Evolutionary conservation across 345 rosid species (phyloP), one percentile per base, ranked within the genome.

Genomic region (Luvunga scandens): DNA sequence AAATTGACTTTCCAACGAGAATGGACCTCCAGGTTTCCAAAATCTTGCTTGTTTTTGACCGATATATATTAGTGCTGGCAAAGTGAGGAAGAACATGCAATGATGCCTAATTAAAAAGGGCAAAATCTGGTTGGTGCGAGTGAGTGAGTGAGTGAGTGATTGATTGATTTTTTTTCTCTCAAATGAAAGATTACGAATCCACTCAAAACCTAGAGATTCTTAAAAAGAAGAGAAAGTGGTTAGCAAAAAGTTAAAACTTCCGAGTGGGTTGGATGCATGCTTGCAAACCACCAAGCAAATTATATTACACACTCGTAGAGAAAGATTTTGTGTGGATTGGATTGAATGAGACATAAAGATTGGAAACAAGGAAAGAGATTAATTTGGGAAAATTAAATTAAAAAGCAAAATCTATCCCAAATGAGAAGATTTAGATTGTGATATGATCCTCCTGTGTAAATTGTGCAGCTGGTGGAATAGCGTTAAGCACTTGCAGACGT

Each of bases 201-300:
- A 45, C 28, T 70, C 61, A 70, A 70, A 57, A 31, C 81, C 66
- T 55, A 56, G 66, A 48, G 61, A 81, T 53, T 53, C 57, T 53
- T 53, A 5, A 66, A 71, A 57, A 78, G 65, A 55, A 69, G 30
- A 71, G 63, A 81, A 67, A 24, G 33, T 18, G 48, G 72, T 36
- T 34, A 2, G 7, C 3, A 12, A 38, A 57, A 72, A 57, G 34
- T 22, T 71, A 21, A 75, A 66, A 69, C 7, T 9, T 8, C 76
- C 79, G 60, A 79, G 85, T 83, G 81, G 83, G 24, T 61, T 59
- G 28, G 73, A 69, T 60, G 63, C 39, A 69, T 50, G 63, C 39
- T 72, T 55, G 67, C 70, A 76, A 75, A 66, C 71, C 74, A 48
- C 48, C 63, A 61, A 77, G 55, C 77, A 77, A 61, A 63, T 69